A percentile compares a stretch with the other conserved stretches of the same genome.
phyloP scores from a whole-genome alignment of 495 filamentous ascomycete species.

The Lasiosphaeria hispida region DNA sequence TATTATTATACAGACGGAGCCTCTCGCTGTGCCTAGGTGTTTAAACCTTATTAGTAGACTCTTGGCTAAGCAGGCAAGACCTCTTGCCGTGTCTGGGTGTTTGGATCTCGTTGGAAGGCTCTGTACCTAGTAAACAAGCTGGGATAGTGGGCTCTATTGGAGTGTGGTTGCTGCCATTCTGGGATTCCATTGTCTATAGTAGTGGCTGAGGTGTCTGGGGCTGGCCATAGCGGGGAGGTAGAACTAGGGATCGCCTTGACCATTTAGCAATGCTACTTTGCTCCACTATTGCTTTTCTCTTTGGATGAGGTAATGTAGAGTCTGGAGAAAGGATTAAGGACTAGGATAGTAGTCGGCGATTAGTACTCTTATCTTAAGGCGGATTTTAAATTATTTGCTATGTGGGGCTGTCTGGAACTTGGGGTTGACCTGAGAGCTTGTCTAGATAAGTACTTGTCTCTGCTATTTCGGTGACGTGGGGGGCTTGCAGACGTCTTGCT shows the following conservation, averaged over 20 bases:
- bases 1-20: background rate
- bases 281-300: background rate
- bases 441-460: background rate
- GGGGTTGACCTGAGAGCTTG: background rate
- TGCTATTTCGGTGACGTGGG: background rate
- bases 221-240: background rate
- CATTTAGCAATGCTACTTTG: slow-evolving; percentile 1
- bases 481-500: background rate
- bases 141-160: slow-evolving; percentile 6
- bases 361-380: slow-evolving; percentile 1
- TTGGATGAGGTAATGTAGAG: slow-evolving; percentile 1
- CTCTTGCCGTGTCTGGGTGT: background rate
- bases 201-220: background rate
- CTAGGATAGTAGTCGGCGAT: slow-evolving; percentile 2
- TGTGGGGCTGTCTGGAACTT: background rate
- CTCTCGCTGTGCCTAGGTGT: background rate
- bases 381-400: slow-evolving; percentile 1
- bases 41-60: background rate
- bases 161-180: background rate
- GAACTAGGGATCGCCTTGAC: slow-evolving; percentile 3
- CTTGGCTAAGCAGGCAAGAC: background rate
- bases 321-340: slow-evolving; percentile 3
- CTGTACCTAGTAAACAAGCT: background rate
- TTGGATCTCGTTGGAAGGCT: slow-evolving; percentile 3
- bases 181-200: slow-evolving; percentile 1